Percentiles rank a stretch among this genome's conserved stretches.
Evolutionary conservation across 768 basidiomycete species (phyloP).

Genomic region (Boletellus emodensis): DNA sequence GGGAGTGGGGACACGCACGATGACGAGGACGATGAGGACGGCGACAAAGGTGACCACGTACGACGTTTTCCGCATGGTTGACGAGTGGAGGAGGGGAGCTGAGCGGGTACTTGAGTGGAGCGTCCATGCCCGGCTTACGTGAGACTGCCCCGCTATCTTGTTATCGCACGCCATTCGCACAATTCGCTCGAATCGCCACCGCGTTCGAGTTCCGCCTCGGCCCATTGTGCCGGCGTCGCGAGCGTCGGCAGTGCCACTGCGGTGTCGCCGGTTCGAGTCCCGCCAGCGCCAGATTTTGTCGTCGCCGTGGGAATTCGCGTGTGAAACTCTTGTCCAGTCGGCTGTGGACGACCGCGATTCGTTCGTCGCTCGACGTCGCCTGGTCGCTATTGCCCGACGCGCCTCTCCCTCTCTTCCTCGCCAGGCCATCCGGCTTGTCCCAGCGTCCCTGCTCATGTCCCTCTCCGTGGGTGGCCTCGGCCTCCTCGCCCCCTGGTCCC

Average conservation of each 20-base stretch:
- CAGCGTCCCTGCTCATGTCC: conserved; percentile 42
- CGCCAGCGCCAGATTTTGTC: conserved; percentile 24
- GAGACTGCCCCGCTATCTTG: neutral
- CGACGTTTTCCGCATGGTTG: conserved; percentile 63
- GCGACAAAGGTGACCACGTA: conserved; percentile 63
- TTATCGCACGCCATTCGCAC: conserved; percentile 24
- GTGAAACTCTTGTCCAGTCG: too few species aligned
- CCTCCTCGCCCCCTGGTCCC: conserved; percentile 55
- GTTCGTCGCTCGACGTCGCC: conserved; percentile 38
- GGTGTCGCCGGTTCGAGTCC: conserved; percentile 40
- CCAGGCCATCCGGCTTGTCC: conserved; percentile 29
- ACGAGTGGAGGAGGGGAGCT: too few species aligned
- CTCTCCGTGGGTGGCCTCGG: conserved; percentile 61
- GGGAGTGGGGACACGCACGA: conserved; percentile 40
- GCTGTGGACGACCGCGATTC: conserved; percentile 5
- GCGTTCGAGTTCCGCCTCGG: too few species aligned
- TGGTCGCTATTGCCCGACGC: conserved; percentile 24
- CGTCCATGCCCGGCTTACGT: neutral
- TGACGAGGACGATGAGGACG: conserved; percentile 44
- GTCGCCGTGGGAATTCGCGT: neutral
- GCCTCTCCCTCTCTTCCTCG: conserved; percentile 27
- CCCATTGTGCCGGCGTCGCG: too few species aligned
- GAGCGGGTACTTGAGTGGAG: too few species aligned
- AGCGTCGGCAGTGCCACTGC: too few species aligned
- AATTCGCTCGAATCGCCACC: conserved; percentile 14